phyloP scores from a whole-genome alignment of 495 filamentous ascomycete genomes.

The Trichoderma erinaceum region DNA sequence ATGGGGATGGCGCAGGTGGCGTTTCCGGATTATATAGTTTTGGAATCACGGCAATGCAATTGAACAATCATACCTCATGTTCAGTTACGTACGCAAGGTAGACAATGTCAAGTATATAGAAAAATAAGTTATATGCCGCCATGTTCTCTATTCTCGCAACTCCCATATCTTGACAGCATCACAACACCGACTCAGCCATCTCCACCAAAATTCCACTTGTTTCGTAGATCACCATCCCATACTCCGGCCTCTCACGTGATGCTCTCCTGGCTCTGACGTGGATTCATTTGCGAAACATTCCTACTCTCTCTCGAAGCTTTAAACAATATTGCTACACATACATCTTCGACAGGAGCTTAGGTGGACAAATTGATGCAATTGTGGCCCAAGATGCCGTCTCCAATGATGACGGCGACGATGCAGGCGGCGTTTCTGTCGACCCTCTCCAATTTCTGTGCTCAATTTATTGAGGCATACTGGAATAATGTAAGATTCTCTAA shows the following conservation, averaged over 20 bases:
- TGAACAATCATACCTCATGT: too few species aligned
- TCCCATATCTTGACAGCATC: background rate
- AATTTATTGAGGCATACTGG: slow-evolving; percentile 65
- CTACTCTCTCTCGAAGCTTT: too few species aligned
- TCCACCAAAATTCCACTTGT: slow-evolving; percentile 4
- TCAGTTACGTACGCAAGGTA: too few species aligned
- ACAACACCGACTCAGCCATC: background rate
- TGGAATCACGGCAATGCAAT: too few species aligned
- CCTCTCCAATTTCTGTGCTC: slow-evolving; percentile 76
- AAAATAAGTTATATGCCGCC: too few species aligned
- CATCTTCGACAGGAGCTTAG: background rate
- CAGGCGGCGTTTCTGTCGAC: slow-evolving; percentile 66
- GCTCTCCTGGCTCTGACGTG: background rate
- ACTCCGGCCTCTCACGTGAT: background rate
- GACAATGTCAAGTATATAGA: too few species aligned
- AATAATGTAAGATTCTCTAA: slow-evolving; percentile 43
- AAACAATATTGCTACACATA: too few species aligned
- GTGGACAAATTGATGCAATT: background rate
- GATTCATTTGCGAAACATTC: background rate
- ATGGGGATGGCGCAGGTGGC: background rate
- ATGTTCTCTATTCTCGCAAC: too few species aligned
- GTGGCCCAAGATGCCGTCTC: slow-evolving; percentile 19
- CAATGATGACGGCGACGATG: slow-evolving; percentile 59
- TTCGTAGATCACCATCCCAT: background rate
- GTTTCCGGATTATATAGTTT: background rate